A percentile compares a stretch with the other conserved stretches of the same genome.
These are phyloP conservation scores for Stephania japonica DNA, from an alignment of 164 flowering plant genomes.

Conservation along the genomic window DNA sequence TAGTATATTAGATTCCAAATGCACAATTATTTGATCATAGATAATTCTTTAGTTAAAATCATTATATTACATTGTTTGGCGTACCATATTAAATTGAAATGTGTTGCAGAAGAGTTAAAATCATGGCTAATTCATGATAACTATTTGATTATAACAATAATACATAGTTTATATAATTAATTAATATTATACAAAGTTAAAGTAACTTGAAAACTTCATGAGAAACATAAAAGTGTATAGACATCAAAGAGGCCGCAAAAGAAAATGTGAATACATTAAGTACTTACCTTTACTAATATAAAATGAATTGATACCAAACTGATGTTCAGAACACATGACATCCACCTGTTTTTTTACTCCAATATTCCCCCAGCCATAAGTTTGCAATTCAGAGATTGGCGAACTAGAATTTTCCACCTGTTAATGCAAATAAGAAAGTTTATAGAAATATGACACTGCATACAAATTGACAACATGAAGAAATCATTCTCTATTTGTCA, in stretches of 20 bases:
- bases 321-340: slow-evolving; percentile 18
- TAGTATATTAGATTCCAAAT: no score
- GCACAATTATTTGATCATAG: no score
- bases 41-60: no score
- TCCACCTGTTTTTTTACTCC: slow-evolving; percentile 11
- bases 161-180: no score
- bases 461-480: not conserved
- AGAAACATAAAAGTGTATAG: not conserved
- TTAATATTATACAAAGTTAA: not conserved
- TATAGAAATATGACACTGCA: not conserved
- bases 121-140: no score
- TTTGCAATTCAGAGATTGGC: slow-evolving; percentile 32
- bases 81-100: no score
- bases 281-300: slow-evolving; percentile 60
- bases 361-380: slow-evolving; percentile 68
- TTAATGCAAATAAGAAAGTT: not conserved
- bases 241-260: not conserved
- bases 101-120: no score
- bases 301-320: slow-evolving; percentile 81
- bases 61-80: no score
- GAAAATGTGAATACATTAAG: not conserved
- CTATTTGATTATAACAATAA: no score
- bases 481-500: not conserved
- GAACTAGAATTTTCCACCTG: not conserved
- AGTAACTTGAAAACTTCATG: not conserved